Conservation (phyloP, 2,329 filamentous ascomycete species). For the Gliomastix tumulicola region DNA sequence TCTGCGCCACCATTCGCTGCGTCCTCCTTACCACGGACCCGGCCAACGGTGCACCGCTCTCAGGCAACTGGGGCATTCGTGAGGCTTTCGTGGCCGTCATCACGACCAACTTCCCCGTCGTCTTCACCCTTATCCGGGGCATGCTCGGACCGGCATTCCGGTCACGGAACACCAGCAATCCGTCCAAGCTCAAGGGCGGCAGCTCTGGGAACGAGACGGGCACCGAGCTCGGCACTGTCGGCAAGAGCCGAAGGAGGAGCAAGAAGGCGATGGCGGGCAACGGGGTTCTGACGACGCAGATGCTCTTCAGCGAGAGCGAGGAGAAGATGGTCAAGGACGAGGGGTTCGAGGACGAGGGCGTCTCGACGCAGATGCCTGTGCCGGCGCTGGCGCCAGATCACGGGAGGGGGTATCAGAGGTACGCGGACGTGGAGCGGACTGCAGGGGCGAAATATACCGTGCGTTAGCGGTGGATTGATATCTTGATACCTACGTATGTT, state of each 20-base stretch:
- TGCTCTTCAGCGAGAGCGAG: slow-evolving; percentile 4
- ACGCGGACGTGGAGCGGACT: no score
- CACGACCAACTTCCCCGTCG: slow-evolving; percentile 10
- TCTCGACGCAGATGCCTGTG: no score
- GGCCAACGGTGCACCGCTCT: slow-evolving; percentile 6
- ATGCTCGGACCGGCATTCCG: slow-evolving; percentile 1
- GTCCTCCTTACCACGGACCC: slow-evolving; percentile 3
- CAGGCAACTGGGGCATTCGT: slow-evolving; percentile 9
- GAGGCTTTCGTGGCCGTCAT: slow-evolving; percentile 10
- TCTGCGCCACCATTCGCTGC: slow-evolving; percentile 6
- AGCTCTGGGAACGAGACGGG: not conserved
- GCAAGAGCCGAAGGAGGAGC: not conserved
- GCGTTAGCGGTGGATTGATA: no score
- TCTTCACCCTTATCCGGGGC: slow-evolving; percentile 4
- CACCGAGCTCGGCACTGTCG: not conserved
- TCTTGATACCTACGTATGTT: no score
- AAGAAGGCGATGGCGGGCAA: not conserved
- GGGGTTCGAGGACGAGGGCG: no score
- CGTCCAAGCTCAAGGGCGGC: not conserved
- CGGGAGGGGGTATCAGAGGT: no score
- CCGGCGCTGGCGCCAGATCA: no score
- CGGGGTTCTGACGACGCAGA: not conserved
- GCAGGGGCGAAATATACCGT: no score
- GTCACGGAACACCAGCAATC: not conserved
- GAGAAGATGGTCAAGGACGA: slow-evolving; percentile 5